Evolutionary conservation across 148 eudicot species (phyloP), one percentile per base, ranked within the genome.

Genomic region (Rhododendron mucronatum): DNA sequence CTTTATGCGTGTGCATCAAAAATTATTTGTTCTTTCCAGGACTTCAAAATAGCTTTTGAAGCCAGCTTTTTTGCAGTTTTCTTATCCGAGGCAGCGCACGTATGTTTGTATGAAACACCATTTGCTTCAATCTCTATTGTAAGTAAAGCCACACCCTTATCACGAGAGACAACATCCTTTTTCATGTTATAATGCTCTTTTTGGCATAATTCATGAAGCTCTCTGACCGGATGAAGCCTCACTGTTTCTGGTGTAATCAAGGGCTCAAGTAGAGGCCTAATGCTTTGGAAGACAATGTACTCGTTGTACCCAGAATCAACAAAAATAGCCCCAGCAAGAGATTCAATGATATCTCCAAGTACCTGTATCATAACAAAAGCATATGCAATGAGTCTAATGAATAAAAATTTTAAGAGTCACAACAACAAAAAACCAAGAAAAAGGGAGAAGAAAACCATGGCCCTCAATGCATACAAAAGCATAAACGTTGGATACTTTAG

Each of bases 311-410:
- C 94, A 0, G 96, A 96, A 84, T 96, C 98, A 3, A 96, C 91
- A 16, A 93, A 87, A 39, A 95, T 94, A 2, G 99, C 99, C 18
- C 99, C 99, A 1, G 98, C 99, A 57, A 96, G 75, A 48, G 99
- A 96, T 86, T 96, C 99, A 67, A 96, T 93, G 1, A 96, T 84
- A 80, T 96, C 99, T 23, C 95, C 99, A 45, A 95, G 88, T 11
- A 94, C 99, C 99, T 96, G 90, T 10, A 82, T 15, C n/a, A 14
- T 13, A 21, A 28, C 74, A 80, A n/a, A 6, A 44, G 20, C 23
- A 82, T 21, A 20, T 30, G 14, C 35, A 9, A 18, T 53, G 26
- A 82, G 41, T 51, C n/a, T 28, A 9, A 16, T 53, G 26, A 82
- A 37, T 0, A 11, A 37, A 18, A 81, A 82, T 3, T 57, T 2